Conservation (phyloP, 768 basidiomycete genomes). For the Lactarius hatsudake region DNA sequence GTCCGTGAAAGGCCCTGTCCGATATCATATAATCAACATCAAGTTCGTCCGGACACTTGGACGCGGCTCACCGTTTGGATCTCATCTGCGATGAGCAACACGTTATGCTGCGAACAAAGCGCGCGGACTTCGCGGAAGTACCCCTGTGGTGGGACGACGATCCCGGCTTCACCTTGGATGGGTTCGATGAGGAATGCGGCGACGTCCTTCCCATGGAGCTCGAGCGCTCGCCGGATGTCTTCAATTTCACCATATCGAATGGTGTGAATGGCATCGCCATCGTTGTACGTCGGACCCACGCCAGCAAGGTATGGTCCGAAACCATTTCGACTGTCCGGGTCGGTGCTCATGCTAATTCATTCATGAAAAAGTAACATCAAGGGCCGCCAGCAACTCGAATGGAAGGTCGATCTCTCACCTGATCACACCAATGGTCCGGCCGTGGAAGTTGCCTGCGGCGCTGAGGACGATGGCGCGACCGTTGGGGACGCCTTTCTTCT, state of each 20-base stretch:
- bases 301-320: conserved; percentile 90
- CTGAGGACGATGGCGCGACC: conserved; percentile 85
- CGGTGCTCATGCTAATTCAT: conserved; percentile 78
- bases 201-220: conserved; percentile 73
- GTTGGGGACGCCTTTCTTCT: conserved; percentile 74
- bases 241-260: conserved; percentile 84
- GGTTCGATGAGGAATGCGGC: conserved; percentile 97
- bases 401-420: conserved; percentile 43
- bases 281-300: conserved; percentile 76
- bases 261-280: conserved; percentile 48
- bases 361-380: conserved; percentile 12
- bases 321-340: conserved; percentile 80
- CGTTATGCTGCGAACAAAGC: conserved; percentile 90
- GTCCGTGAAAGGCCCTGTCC: conserved; percentile 83
- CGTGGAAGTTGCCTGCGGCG: conserved; percentile 93
- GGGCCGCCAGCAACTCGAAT: neutral
- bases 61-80: conserved; percentile 77
- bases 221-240: conserved; percentile 80
- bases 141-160: conserved; percentile 86
- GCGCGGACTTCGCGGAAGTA: conserved; percentile 76
- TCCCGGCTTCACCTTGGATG: conserved; percentile 98
- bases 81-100: conserved; percentile 96
- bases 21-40: conserved; percentile 13
- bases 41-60: neutral
- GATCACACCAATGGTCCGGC: conserved; percentile 85